Evolutionary conservation across 2,329 filamentous ascomycete genomes (phyloP).

Genomic region (Colletotrichum sp.): DNA sequence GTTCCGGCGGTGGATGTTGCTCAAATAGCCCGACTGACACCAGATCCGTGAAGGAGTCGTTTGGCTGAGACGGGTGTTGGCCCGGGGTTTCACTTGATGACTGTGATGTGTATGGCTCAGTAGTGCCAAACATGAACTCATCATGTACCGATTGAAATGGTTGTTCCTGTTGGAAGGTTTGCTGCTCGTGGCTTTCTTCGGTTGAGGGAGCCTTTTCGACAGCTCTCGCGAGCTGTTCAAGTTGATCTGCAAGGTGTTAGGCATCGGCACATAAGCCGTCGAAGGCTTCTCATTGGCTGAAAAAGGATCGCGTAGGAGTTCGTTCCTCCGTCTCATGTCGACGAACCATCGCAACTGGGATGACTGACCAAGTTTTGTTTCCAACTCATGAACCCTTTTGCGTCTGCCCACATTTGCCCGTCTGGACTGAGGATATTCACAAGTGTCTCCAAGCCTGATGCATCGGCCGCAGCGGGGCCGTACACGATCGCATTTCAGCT

Average conservation of each 20-base stretch:
- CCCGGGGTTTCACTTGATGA: background rate
- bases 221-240: conserved; percentile 15
- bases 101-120: background rate
- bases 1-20: conserved; percentile 27
- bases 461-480: conserved; percentile 30
- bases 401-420: conserved; percentile 19
- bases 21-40: conserved; percentile 32
- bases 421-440: conserved; percentile 30
- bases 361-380: conserved; percentile 8
- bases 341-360: background rate
- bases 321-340: background rate
- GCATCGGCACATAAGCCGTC: conserved; percentile 13
- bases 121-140: background rate
- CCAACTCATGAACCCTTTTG: conserved; percentile 32
- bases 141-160: background rate
- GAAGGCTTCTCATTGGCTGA: background rate
- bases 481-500: conserved; percentile 33
- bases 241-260: conserved; percentile 12
- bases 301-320: background rate
- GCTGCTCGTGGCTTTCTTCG: background rate
- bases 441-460: conserved; percentile 21
- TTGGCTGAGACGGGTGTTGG: background rate
- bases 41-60: conserved; percentile 19
- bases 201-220: conserved; percentile 13
- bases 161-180: background rate